Evolutionary conservation across 2,329 filamentous ascomycete genomes (phyloP).

Genomic region (Paracamarosporium sp.): DNA sequence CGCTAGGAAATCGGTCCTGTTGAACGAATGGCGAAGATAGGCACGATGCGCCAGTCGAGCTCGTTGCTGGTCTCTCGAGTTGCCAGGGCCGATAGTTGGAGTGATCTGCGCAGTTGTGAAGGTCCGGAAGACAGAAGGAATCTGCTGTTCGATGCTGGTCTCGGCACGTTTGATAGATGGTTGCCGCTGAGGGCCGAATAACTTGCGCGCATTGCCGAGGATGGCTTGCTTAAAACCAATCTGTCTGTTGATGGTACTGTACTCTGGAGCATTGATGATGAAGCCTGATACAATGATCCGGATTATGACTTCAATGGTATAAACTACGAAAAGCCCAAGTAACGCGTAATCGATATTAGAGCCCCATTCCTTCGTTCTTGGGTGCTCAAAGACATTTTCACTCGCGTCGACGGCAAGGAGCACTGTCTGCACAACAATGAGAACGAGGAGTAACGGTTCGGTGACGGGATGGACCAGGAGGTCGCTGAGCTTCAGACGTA

Average conservation of each 20-base stretch:
- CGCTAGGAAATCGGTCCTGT: slow-evolving; percentile 91
- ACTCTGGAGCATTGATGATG: slow-evolving; percentile 86
- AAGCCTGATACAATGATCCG: slow-evolving; percentile 94
- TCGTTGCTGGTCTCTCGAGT: slow-evolving; percentile 79
- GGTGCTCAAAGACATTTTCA: slow-evolving; percentile 70
- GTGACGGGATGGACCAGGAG: slow-evolving; percentile 84
- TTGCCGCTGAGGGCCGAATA: slow-evolving; percentile 84
- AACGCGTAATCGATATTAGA: slow-evolving; percentile 78
- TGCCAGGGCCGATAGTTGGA: slow-evolving; percentile 58
- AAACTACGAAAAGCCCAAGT: slow-evolving; percentile 83
- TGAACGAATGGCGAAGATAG: slow-evolving; percentile 94
- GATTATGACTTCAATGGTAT: slow-evolving; percentile 83
- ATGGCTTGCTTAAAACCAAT: slow-evolving; percentile 77
- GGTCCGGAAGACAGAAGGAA: slow-evolving; percentile 74
- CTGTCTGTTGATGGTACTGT: slow-evolving; percentile 85
- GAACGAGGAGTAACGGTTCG: slow-evolving; percentile 82
- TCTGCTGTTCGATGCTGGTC: slow-evolving; percentile 49
- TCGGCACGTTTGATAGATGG: slow-evolving; percentile 66
- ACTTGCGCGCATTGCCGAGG: slow-evolving; percentile 74
- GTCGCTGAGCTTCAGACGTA: slow-evolving; percentile 80
- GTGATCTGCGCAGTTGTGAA: slow-evolving; percentile 75
- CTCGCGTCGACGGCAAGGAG: slow-evolving; percentile 86
- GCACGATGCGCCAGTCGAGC: slow-evolving; percentile 87
- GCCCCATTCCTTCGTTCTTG: slow-evolving; percentile 71
- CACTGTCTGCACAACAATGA: slow-evolving; percentile 88